Evolutionary conservation across 2,329 filamentous ascomycete species (phyloP).

Genomic region (Hirsutella minnesotensis): DNA sequence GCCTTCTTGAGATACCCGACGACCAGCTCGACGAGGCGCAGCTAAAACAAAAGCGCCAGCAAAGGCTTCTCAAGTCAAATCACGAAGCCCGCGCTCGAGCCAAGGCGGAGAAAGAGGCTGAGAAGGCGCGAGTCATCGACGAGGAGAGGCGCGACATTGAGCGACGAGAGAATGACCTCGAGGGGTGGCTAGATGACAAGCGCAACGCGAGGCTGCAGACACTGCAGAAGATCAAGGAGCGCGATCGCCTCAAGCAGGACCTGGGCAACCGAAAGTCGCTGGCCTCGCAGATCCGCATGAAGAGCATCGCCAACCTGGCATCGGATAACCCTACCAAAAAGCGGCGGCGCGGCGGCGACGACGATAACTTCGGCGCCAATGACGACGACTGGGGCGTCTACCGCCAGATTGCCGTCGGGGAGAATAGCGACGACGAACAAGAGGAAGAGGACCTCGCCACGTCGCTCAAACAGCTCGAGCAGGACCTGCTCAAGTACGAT

Average conservation of each 20-base stretch:
- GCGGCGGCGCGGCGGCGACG: slow-evolving; percentile 74
- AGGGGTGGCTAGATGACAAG: slow-evolving; percentile 77
- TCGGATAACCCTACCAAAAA: slow-evolving; percentile 80
- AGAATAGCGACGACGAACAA: slow-evolving; percentile 74
- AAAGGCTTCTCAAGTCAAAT: slow-evolving; percentile 86
- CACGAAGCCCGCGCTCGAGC: slow-evolving; percentile 87
- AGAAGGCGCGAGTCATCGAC: slow-evolving; percentile 74
- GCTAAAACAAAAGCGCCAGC: slow-evolving; percentile 84
- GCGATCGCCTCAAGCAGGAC: slow-evolving; percentile 85
- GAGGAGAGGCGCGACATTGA: slow-evolving; percentile 76
- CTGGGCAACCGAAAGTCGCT: slow-evolving; percentile 93
- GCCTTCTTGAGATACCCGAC: slow-evolving; percentile 78
- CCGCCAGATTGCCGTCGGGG: slow-evolving; percentile 77
- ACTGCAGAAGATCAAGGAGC: slow-evolving; percentile 81
- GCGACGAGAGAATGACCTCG: slow-evolving; percentile 70
- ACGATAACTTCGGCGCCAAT: slow-evolving; percentile 93
- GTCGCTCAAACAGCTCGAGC: slow-evolving; percentile 65
- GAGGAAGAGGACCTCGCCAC: slow-evolving; percentile 79
- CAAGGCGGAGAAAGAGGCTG: slow-evolving; percentile 89
- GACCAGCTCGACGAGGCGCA: slow-evolving; percentile 87
- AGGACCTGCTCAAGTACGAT: slow-evolving; percentile 77
- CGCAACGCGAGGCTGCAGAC: slow-evolving; percentile 58
- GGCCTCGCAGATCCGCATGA: slow-evolving; percentile 95
- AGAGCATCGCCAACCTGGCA: slow-evolving; percentile 89
- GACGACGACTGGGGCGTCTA: slow-evolving; percentile 98